Percentiles rank a stretch among this genome's conserved stretches.
These are phyloP conservation scores for Aethionema arabicum DNA, from an alignment of 345 rosid species.

Conservation along the genomic window DNA sequence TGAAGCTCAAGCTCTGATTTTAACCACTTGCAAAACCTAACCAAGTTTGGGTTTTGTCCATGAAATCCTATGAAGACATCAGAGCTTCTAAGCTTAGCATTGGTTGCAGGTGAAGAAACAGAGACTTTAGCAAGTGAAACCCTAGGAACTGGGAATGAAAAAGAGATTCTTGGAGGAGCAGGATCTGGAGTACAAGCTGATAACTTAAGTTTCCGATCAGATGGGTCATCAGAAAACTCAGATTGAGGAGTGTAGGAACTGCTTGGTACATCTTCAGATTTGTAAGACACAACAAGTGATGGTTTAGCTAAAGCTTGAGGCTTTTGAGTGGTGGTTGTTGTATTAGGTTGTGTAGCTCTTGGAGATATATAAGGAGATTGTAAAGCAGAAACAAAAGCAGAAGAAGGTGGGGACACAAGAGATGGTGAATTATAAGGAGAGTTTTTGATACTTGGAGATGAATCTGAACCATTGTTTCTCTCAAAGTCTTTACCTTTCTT, in stretches of 20 bases:
- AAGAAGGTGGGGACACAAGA: constrained; percentile 84
- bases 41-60: constrained; percentile 77
- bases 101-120: constrained; percentile 61
- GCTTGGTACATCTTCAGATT: constrained; percentile 79
- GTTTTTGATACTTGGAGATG: constrained; percentile 47
- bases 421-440: constrained; percentile 76
- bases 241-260: constrained; percentile 91
- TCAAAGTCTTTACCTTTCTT: constrained; percentile 41
- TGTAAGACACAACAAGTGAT: constrained; percentile 47
- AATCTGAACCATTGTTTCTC: constrained; percentile 39
- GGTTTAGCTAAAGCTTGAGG: neutral
- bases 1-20: constrained; percentile 93
- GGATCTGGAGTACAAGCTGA: constrained; percentile 58
- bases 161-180: constrained; percentile 70
- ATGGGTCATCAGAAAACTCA: constrained; percentile 69
- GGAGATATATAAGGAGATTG: constrained; percentile 97
- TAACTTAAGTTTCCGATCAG: constrained; percentile 57
- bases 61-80: constrained; percentile 88
- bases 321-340: constrained; percentile 39
- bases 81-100: constrained; percentile 84
- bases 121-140: constrained; percentile 74
- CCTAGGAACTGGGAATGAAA: constrained; percentile 88
- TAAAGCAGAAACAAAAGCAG: constrained; percentile 89
- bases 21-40: constrained; percentile 87
- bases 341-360: constrained; percentile 43